Base-by-base conservation (phyloP, 208 protist species). In the Leishmania guyanensis region DNA sequence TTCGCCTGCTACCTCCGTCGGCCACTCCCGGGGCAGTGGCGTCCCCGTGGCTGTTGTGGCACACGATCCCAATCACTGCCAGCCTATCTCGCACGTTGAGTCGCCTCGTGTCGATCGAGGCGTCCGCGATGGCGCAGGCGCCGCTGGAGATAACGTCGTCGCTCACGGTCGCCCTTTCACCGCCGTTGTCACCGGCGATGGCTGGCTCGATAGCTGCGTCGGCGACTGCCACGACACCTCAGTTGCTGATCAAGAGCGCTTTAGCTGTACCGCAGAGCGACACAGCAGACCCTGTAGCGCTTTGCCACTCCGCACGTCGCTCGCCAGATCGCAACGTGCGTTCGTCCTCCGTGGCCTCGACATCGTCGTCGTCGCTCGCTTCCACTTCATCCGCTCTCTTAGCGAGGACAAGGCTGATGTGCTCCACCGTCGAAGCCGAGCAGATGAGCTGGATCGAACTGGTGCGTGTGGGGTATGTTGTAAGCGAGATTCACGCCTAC, bases 401-500 rank as follows among this genome's bases (percentile, higher is more conserved):
- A 46, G 8, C 20, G 6, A 26, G 4, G 29, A 16, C 54, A 68
- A 43, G n/a, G 72, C 48, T 46, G 16, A 48, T 26, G 14, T 64
- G 53, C 20, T 53, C 70, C 0, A 56, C 70, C 39, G n/a, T 5
- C 20, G 70, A 74, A 14, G 48, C 46, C 39, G 12, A 46, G 17
- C 39, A 39, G 17, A n/a, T 22, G 5, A 50, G 70, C 12, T 84
- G 77, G 29, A 75, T 96, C 46, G 62, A 80, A 33, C 65, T 88
- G 22, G 88, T 88, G 56, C 89, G 90, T 17, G 90, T 94, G 10
- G 91, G 90, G 26, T 93, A 94, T 79, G 82, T 94, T 6, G 74
- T 90, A 8, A 87, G 88, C 51, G 89, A 94, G 82, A 89, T 91
- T 5, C 86, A 91, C 76, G 76, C 85, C 39, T 96, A 94, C 81